These are phyloP conservation scores for Trypanosoma boissoni DNA, from an alignment of 208 protist species.

Conservation along the genomic window DNA sequence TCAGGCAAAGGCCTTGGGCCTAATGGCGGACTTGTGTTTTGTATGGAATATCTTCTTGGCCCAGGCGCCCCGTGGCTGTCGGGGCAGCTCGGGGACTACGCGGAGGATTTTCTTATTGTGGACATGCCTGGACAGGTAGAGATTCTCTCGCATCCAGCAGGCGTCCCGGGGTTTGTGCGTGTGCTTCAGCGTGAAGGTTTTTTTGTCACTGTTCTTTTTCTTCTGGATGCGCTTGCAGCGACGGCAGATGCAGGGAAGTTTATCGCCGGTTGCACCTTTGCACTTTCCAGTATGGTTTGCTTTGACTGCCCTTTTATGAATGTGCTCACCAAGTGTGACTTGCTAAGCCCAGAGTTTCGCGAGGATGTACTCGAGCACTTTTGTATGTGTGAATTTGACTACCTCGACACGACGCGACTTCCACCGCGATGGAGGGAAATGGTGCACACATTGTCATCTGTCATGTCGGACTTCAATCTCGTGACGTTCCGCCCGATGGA, in stretches of 20 bases:
- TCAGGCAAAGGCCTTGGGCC: conserved; percentile 94
- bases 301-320: conserved; percentile 93
- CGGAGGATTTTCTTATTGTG: conserved; percentile 97
- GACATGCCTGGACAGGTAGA: conserved; percentile 99
- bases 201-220: conserved; percentile 79
- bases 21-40: conserved; percentile 98
- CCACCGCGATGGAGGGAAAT: conserved; percentile 63
- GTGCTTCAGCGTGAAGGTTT: conserved; percentile 83
- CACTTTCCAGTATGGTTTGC: conserved; percentile 88
- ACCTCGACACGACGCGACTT: conserved; percentile 69
- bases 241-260: conserved; percentile 89
- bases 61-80: conserved; percentile 92
- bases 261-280: conserved; percentile 87
- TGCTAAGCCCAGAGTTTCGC: conserved; percentile 68
- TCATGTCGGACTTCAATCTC: conserved; percentile 80
- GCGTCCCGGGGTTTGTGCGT: conserved; percentile 84
- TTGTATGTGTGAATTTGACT: conserved; percentile 88
- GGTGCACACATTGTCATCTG: conserved; percentile 54
- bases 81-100: conserved; percentile 92
- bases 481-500: conserved; percentile 85
- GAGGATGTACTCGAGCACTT: conserved; percentile 79
- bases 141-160: conserved; percentile 96
- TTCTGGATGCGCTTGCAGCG: conserved; percentile 81
- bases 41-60: conserved; percentile 97
- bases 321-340: conserved; percentile 89